Percentiles rank a stretch among this genome's conserved stretches.
Evolutionary conservation across 1,284 basidiomycete genomes (phyloP).

Genomic region (Malassezia dermatis): DNA sequence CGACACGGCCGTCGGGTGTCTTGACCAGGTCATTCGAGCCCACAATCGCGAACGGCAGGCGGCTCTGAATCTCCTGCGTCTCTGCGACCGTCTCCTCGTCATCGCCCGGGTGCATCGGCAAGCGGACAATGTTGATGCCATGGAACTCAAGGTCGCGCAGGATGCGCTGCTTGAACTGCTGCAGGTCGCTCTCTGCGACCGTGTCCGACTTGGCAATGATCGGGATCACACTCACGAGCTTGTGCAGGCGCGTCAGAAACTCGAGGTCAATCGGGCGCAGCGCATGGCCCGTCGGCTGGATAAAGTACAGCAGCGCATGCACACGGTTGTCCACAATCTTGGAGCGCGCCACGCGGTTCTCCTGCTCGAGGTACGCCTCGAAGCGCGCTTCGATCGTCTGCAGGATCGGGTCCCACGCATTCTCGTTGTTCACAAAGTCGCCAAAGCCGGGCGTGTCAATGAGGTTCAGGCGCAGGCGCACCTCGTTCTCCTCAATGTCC

Average conservation of each 20-base stretch:
- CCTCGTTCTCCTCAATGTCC: constrained; percentile 47
- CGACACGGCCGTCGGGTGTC: constrained; percentile 41
- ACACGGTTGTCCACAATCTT: constrained; percentile 47
- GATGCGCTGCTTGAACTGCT: constrained; percentile 41
- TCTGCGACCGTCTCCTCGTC: constrained; percentile 46
- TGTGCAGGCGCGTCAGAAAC: constrained; percentile 44
- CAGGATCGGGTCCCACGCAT: constrained; percentile 46
- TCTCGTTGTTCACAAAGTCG: constrained; percentile 47
- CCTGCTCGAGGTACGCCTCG: constrained; percentile 46
- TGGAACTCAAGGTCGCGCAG: constrained; percentile 44
- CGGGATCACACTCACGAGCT: constrained; percentile 46
- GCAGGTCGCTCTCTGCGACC: constrained; percentile 41
- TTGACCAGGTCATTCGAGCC: constrained; percentile 43
- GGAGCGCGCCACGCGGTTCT: constrained; percentile 45
- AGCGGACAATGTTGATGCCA: constrained; percentile 43
- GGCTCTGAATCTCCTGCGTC: constrained; percentile 42
- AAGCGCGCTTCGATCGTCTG: constrained; percentile 47
- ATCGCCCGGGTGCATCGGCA: constrained; percentile 39
- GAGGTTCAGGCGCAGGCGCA: constrained; percentile 43
- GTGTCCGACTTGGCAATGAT: constrained; percentile 47
- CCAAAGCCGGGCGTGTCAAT: constrained; percentile 47
- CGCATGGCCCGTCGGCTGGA: constrained; percentile 45
- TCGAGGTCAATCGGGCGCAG: constrained; percentile 46
- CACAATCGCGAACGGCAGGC: constrained; percentile 45
- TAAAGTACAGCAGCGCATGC: constrained; percentile 47